phyloP scores from a whole-genome alignment of 768 basidiomycete genomes.

The Leccinum subgranulosum region DNA sequence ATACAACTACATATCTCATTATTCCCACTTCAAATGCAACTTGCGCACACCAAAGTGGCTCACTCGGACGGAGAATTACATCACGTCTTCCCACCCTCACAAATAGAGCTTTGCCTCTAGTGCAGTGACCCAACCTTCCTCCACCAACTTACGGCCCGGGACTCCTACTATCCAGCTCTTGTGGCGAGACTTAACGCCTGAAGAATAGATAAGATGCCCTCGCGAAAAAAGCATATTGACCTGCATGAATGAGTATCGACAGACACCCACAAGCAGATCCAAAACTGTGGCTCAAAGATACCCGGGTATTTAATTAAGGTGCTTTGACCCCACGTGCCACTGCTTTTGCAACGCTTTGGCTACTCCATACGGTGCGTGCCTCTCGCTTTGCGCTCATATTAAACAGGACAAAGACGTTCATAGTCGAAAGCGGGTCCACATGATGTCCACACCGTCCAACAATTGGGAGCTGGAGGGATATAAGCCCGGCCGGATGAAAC shows the following conservation, averaged over 20 bases:
- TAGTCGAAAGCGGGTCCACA: neutral
- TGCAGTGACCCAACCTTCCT: too few relatives aligned
- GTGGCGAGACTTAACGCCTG: too few relatives aligned
- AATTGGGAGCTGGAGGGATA: conserved; percentile 7
- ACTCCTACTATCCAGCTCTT: neutral
- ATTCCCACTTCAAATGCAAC: too few relatives aligned
- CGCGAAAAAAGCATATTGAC: neutral
- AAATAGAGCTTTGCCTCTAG: too few relatives aligned
- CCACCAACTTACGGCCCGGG: too few relatives aligned
- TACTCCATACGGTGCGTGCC: neutral
- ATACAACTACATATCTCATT: too few relatives aligned
- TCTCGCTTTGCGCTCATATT: conserved; percentile 5
- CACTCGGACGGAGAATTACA: too few relatives aligned
- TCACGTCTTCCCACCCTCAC: too few relatives aligned
- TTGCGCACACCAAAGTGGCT: too few relatives aligned
- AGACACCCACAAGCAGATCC: too few relatives aligned
- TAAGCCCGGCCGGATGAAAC: conserved; percentile 1
- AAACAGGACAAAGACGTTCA: neutral
- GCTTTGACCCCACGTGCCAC: conserved; percentile 1
- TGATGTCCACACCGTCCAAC: neutral
- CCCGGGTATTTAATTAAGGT: neutral
- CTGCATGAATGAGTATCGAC: neutral
- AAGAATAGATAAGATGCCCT: neutral
- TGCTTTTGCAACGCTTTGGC: conserved; percentile 1
- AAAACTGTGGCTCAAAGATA: neutral